Evolutionary conservation across 1,284 basidiomycete species (phyloP), one percentile per base, ranked within the genome.

Genomic region (Rhodotorula sp.): DNA sequence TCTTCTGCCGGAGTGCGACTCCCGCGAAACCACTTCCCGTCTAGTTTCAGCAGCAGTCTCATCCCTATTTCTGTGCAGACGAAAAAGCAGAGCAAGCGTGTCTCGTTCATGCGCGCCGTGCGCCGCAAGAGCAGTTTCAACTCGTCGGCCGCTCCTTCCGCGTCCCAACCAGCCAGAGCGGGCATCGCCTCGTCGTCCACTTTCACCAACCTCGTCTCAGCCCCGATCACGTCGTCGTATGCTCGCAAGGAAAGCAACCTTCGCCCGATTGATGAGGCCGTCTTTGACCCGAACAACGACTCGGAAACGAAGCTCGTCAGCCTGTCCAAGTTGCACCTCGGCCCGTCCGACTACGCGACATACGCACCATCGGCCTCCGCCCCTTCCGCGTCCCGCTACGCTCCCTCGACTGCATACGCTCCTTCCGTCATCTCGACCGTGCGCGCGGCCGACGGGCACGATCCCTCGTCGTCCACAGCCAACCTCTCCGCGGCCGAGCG

Each of bases 71-170:
- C 0, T 13, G 7, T 13, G 13, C 54, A 72, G 71, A 46, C 46
- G 34, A 74, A 71, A 60, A 53, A 76, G 57, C 56, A 61, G 34
- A 64, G 45, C 64, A 71, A 72, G 50, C 66, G 75, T 0, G 60
- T 72, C 52, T 76, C 75, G n/a, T 76, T 76, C 68, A 53, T 76
- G 61, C 72, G 75, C 19, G 62, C 73, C 4, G 75, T 76, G 19
- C 64, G 72, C 4, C 66, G 67, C 21, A 70, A 64, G 42, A 62
- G 54, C 25, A 34, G n/a, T 10, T 34, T 41, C 48, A 58, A 60
- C 48, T 34, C 56, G 8, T 44, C 62, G 16, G 16, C 52, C 55
- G 27, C 41, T 23, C 1, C 54, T 46, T 8, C 59, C n/a, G 27
- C 56, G 23, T 34, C 54, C 9, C 52, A 8, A 13, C 58, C 17